These are phyloP conservation scores for Cordia subcordata DNA, from an alignment of 257 asterid genomes.

Conservation along the genomic window DNA sequence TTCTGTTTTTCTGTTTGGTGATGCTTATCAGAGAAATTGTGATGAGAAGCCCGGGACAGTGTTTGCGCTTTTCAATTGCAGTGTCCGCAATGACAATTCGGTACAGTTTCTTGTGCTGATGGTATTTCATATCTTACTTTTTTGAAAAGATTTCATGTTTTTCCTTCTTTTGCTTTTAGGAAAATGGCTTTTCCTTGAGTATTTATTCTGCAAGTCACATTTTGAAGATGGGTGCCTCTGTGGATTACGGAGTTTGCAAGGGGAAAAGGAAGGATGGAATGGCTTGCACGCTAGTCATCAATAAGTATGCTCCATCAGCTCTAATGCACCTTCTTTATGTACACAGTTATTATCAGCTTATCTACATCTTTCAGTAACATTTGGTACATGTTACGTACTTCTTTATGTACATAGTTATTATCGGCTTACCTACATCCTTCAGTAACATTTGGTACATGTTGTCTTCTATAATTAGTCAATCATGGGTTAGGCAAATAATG, in stretches of 20 bases:
- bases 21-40: constrained; percentile 65
- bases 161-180: constrained; percentile 42
- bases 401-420: neutral
- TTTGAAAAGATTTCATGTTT: constrained; percentile 7
- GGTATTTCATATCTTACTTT: constrained; percentile 1
- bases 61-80: constrained; percentile 71
- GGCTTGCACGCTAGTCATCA: constrained; percentile 54
- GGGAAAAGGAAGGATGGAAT: constrained; percentile 69
- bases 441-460: too few species aligned
- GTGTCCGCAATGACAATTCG: constrained; percentile 60
- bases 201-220: constrained; percentile 66
- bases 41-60: constrained; percentile 64
- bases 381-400: too few species aligned
- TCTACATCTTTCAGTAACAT: too few species aligned
- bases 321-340: neutral
- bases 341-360: neutral
- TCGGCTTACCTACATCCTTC: neutral
- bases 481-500: too few species aligned
- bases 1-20: constrained; percentile 88
- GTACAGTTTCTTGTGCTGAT: constrained; percentile 34
- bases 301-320: constrained; percentile 46
- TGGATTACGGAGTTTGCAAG: constrained; percentile 76
- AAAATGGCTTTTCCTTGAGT: constrained; percentile 70
- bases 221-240: constrained; percentile 70
- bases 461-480: too few species aligned